These are phyloP conservation scores for Thinopyrum elongatum DNA, from an alignment of 176 grass and related monocot species.

Conservation along the genomic window DNA sequence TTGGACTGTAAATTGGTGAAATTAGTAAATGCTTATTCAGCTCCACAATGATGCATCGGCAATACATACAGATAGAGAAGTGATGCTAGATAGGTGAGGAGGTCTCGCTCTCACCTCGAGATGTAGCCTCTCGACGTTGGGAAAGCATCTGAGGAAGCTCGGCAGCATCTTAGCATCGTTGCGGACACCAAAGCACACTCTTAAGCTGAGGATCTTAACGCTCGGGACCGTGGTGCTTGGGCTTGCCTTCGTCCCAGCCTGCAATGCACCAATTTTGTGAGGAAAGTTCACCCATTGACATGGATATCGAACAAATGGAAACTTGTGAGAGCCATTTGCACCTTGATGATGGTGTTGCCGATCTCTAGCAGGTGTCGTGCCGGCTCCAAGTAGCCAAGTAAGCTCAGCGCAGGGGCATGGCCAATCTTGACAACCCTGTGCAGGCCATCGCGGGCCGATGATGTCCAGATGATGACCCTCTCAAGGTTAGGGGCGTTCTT, in stretches of 20 bases:
- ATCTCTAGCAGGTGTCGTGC: not conserved
- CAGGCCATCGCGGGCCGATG: not conserved
- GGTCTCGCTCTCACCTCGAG: not conserved
- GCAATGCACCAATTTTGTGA: not conserved
- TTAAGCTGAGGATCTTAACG: constrained; percentile 7
- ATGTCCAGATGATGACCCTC: not conserved
- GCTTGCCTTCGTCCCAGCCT: not conserved
- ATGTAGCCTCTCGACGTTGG: not conserved
- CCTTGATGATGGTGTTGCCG: constrained; percentile 10
- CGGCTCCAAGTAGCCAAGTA: not conserved
- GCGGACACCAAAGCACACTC: not conserved
- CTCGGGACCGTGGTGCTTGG: not conserved
- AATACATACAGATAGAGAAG: not conserved
- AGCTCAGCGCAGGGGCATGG: not conserved
- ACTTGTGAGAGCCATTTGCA: not conserved
- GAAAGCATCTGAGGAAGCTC: constrained; percentile 16
- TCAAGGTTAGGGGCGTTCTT: not conserved
- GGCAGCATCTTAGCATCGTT: constrained; percentile 12
- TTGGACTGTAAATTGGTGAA: not conserved
- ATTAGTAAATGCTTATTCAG: not conserved
- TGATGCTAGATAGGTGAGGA: not conserved
- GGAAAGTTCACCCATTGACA: not conserved
- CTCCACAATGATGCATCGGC: not conserved
- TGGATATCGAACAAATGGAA: not conserved
- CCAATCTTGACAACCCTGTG: not conserved